phyloP scores from a whole-genome alignment of 2,329 filamentous ascomycete species.

The Phaeosphaeriaceae sp. region DNA sequence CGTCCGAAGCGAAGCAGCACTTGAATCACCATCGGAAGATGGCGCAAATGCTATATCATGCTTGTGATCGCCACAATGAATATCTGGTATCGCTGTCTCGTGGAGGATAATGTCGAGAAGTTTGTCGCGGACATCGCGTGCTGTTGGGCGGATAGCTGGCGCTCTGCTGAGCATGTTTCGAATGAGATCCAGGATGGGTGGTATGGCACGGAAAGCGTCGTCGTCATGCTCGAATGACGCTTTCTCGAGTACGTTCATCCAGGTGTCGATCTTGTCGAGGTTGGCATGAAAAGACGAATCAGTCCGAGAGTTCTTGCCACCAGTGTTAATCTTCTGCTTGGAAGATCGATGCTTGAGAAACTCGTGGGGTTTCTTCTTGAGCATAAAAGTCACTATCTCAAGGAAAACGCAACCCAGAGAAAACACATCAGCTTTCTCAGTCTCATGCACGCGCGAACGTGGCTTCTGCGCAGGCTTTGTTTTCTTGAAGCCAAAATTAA shows the following conservation, averaged over 20 bases:
- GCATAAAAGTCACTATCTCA: slow-evolving; percentile 73
- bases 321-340: slow-evolving; percentile 64
- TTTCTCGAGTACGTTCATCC: slow-evolving; percentile 70
- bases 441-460: slow-evolving; percentile 41
- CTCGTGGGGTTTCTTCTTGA: slow-evolving; percentile 72
- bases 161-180: slow-evolving; percentile 53
- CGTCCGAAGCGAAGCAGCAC: slow-evolving; percentile 35
- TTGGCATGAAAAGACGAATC: slow-evolving; percentile 79
- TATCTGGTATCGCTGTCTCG: slow-evolving; percentile 39
- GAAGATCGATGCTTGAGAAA: slow-evolving; percentile 73
- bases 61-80: slow-evolving; percentile 46
- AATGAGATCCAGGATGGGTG: slow-evolving; percentile 51
- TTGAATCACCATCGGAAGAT: slow-evolving; percentile 39
- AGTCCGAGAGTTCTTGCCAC: slow-evolving; percentile 62
- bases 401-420: slow-evolving; percentile 76
- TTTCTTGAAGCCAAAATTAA: slow-evolving; percentile 48
- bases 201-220: slow-evolving; percentile 50
- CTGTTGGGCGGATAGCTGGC: slow-evolving; percentile 51
- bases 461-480: slow-evolving; percentile 37
- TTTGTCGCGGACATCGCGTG: slow-evolving; percentile 51
- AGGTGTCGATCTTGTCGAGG: slow-evolving; percentile 71
- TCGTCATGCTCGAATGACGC: slow-evolving; percentile 58
- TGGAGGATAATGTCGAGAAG: slow-evolving; percentile 41
- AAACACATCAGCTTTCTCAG: slow-evolving; percentile 70
- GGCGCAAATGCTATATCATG: slow-evolving; percentile 36